These are phyloP conservation scores for Cladophialophora chaetospira DNA, from an alignment of 2,329 filamentous ascomycete species.

Conservation along the genomic window DNA sequence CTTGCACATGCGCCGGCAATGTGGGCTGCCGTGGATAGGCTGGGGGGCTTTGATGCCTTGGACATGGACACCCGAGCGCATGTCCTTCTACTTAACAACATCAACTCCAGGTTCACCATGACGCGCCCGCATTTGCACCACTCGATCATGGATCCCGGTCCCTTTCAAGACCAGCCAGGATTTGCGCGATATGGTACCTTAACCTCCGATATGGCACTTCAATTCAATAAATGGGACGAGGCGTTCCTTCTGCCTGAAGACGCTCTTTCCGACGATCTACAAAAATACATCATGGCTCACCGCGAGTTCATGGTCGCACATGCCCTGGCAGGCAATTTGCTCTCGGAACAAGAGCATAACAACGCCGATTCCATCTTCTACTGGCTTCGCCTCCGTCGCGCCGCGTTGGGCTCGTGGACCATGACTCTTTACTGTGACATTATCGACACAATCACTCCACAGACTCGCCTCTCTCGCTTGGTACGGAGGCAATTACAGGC, in stretches of 20 bases:
- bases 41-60: constrained; percentile 8
- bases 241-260: constrained; percentile 16
- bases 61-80: neutral
- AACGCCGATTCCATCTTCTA: neutral
- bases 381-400: constrained; percentile 12
- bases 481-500: constrained; percentile 15
- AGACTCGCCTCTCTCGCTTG: constrained; percentile 9
- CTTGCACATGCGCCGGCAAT: neutral
- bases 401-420: constrained; percentile 9
- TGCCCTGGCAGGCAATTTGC: neutral
- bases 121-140: constrained; percentile 7
- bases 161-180: constrained; percentile 2
- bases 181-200: constrained; percentile 1
- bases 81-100: constrained; percentile 6
- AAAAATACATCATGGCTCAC: constrained; percentile 7
- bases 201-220: neutral
- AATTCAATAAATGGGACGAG: constrained; percentile 14
- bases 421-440: constrained; percentile 17
- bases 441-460: constrained; percentile 1
- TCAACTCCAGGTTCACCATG: constrained; percentile 5
- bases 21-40: constrained; percentile 7
- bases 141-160: constrained; percentile 6
- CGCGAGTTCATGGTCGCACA: constrained; percentile 18
- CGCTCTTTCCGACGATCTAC: constrained; percentile 7
- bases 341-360: neutral